A percentile compares a stretch with the other conserved stretches of the same genome.
phyloP scores from a whole-genome alignment of 2,329 filamentous ascomycete genomes.

The Trichoderma guizhouense region DNA sequence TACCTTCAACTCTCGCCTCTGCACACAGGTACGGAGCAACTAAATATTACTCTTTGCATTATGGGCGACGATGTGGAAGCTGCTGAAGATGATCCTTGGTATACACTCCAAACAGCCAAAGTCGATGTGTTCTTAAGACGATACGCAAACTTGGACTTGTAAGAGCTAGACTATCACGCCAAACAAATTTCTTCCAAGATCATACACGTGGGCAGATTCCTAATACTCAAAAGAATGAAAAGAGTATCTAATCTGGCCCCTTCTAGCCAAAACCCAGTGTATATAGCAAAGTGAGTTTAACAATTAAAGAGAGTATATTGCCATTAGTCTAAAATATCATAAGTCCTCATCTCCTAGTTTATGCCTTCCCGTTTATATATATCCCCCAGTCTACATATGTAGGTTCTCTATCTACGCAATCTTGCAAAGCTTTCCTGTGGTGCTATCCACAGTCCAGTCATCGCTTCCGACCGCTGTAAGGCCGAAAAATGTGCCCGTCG shows the following conservation, averaged over 20 bases:
- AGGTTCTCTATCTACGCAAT: background rate
- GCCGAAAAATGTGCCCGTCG: slow-evolving; percentile 42
- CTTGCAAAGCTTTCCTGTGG: background rate
- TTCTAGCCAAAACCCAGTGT: fast-evolving
- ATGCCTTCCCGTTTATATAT: background rate
- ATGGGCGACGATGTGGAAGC: too few species aligned
- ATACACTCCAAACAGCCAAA: too few species aligned
- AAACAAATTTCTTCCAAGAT: background rate
- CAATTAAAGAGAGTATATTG: background rate
- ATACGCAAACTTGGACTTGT: background rate
- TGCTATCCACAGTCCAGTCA: slow-evolving; percentile 2
- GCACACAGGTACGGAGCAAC: too few species aligned
- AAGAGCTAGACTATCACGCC: background rate
- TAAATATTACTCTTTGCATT: background rate
- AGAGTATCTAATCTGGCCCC: fast-evolving
- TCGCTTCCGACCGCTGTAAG: slow-evolving; percentile 47
- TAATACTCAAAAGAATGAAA: background rate
- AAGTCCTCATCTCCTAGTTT: background rate
- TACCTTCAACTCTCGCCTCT: too few species aligned
- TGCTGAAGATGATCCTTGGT: fast-evolving
- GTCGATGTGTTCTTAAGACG: too few species aligned
- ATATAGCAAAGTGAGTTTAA: background rate
- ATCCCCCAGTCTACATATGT: too few species aligned
- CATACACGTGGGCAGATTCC: background rate
- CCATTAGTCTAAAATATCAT: background rate